phyloP scores from a whole-genome alignment of 2,329 filamentous ascomycete genomes.

The Aplosporella prunicola region DNA sequence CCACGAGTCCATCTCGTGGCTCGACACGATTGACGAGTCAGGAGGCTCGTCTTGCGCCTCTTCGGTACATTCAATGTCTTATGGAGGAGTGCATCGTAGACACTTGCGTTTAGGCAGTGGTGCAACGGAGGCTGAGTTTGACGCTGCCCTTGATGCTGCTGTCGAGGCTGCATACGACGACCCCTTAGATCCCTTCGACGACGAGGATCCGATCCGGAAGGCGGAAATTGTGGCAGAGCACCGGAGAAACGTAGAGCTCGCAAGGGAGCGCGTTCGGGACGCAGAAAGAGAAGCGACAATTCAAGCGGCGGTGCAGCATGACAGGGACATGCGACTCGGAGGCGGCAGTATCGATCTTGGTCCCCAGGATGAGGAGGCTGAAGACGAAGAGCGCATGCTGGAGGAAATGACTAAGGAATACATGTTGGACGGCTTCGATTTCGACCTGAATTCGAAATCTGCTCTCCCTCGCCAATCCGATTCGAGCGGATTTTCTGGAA shows the following conservation, averaged over 20 bases:
- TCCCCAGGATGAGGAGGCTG: constrained; percentile 29
- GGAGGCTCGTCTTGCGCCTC: constrained; percentile 64
- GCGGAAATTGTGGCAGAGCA: constrained; percentile 13
- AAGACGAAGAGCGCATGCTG: constrained; percentile 46
- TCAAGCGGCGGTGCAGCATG: constrained; percentile 50
- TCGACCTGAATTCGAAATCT: constrained; percentile 58
- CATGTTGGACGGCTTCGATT: constrained; percentile 72
- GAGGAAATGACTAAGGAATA: constrained; percentile 85
- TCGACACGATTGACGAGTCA: constrained; percentile 91
- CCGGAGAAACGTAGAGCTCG: constrained; percentile 56
- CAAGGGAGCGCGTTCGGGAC: constrained; percentile 65
- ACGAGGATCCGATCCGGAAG: constrained; percentile 30
- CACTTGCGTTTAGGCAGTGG: constrained; percentile 60
- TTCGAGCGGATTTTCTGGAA: constrained; percentile 63
- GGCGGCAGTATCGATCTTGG: constrained; percentile 23
- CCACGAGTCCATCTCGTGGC: constrained; percentile 78
- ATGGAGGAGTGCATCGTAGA: constrained; percentile 59
- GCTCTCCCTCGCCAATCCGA: constrained; percentile 68
- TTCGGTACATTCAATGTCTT: constrained; percentile 72
- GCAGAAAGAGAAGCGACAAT: constrained; percentile 61
- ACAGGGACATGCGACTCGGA: constrained; percentile 38
- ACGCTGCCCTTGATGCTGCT: constrained; percentile 86
- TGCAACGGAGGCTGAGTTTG: constrained; percentile 79
- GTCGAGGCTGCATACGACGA: constrained; percentile 96
- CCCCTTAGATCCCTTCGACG: constrained; percentile 64